A percentile compares a stretch with the other conserved stretches of the same genome.
These are phyloP conservation scores for Quercus rubra DNA, from an alignment of 306 rosid genomes.

Conservation along the genomic window DNA sequence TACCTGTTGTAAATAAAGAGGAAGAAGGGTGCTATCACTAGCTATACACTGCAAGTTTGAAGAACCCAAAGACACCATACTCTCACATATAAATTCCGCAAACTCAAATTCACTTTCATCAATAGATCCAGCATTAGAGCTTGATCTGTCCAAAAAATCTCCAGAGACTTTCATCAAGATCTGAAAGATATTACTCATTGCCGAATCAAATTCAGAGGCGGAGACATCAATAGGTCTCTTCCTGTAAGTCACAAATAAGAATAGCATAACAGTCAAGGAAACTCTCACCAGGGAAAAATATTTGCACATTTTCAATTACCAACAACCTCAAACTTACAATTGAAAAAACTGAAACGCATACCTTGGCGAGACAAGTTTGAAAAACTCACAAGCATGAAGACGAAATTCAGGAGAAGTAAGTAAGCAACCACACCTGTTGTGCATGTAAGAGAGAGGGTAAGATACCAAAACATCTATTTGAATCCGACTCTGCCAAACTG, in stretches of 20 bases:
- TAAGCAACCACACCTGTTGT: slow-evolving; percentile 82
- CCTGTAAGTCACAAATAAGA: slow-evolving; percentile 46
- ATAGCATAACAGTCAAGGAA: slow-evolving; percentile 15
- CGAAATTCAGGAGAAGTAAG: slow-evolving; percentile 89
- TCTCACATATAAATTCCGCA: slow-evolving; percentile 80
- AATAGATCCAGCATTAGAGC: slow-evolving; percentile 41
- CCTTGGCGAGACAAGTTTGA: slow-evolving; percentile 88
- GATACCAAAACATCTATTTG: slow-evolving; percentile 13
- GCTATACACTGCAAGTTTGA: slow-evolving; percentile 79
- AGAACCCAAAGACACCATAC: slow-evolving; percentile 82
- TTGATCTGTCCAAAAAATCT: slow-evolving; percentile 63
- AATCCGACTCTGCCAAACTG: slow-evolving; percentile 16
- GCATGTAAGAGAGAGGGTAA: slow-evolving; percentile 21
- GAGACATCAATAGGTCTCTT: slow-evolving; percentile 69
- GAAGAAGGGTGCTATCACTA: slow-evolving; percentile 53
- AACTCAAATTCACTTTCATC: slow-evolving; percentile 81
- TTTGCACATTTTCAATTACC: background rate
- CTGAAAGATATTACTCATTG: slow-evolving; percentile 66
- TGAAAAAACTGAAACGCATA: slow-evolving; percentile 30
- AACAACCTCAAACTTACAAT: background rate
- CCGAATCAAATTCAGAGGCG: slow-evolving; percentile 71
- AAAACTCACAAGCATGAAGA: slow-evolving; percentile 95
- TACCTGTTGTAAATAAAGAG: slow-evolving; percentile 80
- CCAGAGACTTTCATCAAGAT: slow-evolving; percentile 72
- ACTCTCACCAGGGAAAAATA: background rate